A percentile compares a stretch with the other conserved stretches of the same genome.
Evolutionary conservation across 2,329 filamentous ascomycete species (phyloP).

Genomic region (Zymoseptoria pseudotritici): DNA sequence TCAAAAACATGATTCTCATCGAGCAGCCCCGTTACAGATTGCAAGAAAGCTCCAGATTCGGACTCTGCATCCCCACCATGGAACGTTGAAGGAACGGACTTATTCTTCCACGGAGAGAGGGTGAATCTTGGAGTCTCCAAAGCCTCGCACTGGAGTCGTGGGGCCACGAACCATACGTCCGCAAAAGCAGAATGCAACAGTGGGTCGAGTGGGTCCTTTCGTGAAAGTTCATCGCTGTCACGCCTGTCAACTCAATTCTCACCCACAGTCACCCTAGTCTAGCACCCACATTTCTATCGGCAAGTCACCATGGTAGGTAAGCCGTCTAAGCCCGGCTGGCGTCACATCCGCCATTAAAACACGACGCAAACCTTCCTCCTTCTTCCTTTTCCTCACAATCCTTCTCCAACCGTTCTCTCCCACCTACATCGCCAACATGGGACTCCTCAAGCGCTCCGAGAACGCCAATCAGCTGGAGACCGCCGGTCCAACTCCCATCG

Average conservation of each 20-base stretch:
- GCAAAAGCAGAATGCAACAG: neutral
- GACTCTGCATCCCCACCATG: neutral
- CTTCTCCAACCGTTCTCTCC: neutral
- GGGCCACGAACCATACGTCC: neutral
- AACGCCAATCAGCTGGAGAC: slow-evolving; percentile 26
- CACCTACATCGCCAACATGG: slow-evolving; percentile 16
- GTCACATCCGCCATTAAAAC: neutral
- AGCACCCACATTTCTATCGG: neutral
- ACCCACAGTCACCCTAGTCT: neutral
- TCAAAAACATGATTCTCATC: neutral
- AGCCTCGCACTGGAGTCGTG: neutral
- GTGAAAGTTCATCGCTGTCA: neutral
- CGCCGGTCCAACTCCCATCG: slow-evolving; percentile 9
- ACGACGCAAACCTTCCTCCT: neutral
- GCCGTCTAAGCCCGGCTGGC: neutral
- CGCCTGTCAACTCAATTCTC: neutral
- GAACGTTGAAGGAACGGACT: neutral
- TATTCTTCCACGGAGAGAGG: neutral
- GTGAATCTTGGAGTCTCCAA: neutral
- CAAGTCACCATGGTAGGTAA: neutral
- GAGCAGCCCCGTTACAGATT: neutral
- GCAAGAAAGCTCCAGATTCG: neutral
- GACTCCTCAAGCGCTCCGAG: slow-evolving; percentile 29
- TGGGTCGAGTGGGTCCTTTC: neutral
- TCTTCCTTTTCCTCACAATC: neutral